Evolutionary conservation across 2,329 filamentous ascomycete species (phyloP), one percentile per base, ranked within the genome.

Genomic region (Aspergillus candidus): DNA sequence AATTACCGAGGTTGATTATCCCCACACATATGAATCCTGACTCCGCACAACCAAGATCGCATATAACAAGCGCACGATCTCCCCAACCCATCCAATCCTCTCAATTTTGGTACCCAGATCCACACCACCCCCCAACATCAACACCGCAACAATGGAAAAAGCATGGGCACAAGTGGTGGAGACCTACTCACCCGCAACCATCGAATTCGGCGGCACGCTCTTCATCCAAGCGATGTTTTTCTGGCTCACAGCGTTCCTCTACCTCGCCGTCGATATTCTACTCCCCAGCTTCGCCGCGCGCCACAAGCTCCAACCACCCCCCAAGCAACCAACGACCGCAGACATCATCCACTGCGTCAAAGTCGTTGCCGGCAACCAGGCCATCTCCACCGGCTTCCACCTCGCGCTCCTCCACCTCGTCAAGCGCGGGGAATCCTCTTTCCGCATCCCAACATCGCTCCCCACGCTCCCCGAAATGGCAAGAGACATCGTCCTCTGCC

Each of bases 231-330:
- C 56, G 10, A 2, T 58, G 3, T 33, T 50, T 6, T 62, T 63
- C 48, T 55, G 59, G 57, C 22, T 61, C 6, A 58, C 58, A 12
- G 59, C 53, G 2, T 41, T 59, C 2, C 22, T 68, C 39, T 77
- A 73, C 51, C 59, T 73, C 17, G 57, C 55, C 0, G 65, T 79
- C 11, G 72, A 75, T 50, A 33, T 47, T 8, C 10, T 72, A 10
- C 62, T 68, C n/a, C 76, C 77, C 0, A 36, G 53, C 7, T 79
- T 77, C 51, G 73, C 75, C 0, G 62, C 63, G 6, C 65, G 63
- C 4, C 76, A 79, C 64, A 79, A 79, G 55, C 72, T 79, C 45
- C 77, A 79, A 49, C 73, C 74, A 0, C 66, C 70, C 0, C 69
- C 70, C 1, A 73, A 71, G 39, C 75, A 77, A 51, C 75, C 76